Evolutionary conservation across 768 basidiomycete species (phyloP).

Genomic region (Epithele typhae): DNA sequence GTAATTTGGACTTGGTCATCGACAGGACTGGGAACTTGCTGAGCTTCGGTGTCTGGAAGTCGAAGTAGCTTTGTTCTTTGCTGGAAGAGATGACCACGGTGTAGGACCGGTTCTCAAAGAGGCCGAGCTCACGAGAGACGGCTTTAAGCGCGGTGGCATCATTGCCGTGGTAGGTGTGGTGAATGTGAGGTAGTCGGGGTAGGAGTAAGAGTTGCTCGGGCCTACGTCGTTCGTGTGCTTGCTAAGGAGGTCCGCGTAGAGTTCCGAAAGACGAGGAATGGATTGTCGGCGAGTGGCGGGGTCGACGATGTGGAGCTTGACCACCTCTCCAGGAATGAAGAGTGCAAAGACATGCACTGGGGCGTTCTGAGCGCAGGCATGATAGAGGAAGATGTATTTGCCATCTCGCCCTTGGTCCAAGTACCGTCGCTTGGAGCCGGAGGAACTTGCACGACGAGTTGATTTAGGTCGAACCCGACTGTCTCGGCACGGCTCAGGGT

Average conservation of each 20-base stretch:
- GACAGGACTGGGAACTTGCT: constrained; percentile 83
- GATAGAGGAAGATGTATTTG: constrained; percentile 87
- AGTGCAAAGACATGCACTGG: constrained; percentile 85
- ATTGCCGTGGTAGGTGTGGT: constrained; percentile 69
- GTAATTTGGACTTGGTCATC: constrained; percentile 73
- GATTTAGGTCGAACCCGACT: constrained; percentile 75
- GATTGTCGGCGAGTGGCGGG: constrained; percentile 82
- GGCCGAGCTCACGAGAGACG: constrained; percentile 79
- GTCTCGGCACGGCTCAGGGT: constrained; percentile 83
- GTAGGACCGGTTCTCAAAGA: constrained; percentile 68
- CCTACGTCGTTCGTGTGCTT: constrained; percentile 43
- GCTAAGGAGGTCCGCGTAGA: constrained; percentile 60
- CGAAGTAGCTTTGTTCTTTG: constrained; percentile 83
- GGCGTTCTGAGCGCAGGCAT: constrained; percentile 68
- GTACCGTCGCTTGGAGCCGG: constrained; percentile 63
- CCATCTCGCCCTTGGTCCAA: constrained; percentile 64
- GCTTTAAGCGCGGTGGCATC: constrained; percentile 80
- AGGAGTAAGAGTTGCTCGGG: constrained; percentile 48
- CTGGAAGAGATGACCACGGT: constrained; percentile 81
- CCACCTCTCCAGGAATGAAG: constrained; percentile 67
- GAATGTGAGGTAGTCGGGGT: constrained; percentile 61
- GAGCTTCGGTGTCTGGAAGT: constrained; percentile 63
- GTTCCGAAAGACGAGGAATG: constrained; percentile 69
- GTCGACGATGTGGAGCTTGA: constrained; percentile 87
- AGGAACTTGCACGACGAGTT: constrained; percentile 60